phyloP scores from a whole-genome alignment of 306 rosid species.

The Erythrophleum fordii region DNA sequence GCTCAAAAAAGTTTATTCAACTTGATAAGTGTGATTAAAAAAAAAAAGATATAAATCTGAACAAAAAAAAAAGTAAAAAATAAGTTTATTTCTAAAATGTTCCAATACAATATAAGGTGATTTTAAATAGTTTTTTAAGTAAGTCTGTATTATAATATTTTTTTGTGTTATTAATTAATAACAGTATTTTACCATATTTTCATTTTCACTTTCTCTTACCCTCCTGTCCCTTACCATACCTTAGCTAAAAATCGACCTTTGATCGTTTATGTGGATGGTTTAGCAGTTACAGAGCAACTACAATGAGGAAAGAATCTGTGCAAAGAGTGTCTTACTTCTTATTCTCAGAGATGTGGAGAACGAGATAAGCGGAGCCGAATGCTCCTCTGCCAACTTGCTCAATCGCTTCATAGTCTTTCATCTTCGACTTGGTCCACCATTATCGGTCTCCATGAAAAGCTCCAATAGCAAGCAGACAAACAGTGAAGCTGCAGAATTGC shows the following conservation, averaged over 20 bases:
- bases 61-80: no score
- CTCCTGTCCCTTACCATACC: no score
- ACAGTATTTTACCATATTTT: no score
- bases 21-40: no score
- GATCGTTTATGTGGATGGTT: constrained; percentile 26
- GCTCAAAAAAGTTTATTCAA: no score
- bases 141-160: no score
- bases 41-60: no score
- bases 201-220: no score
- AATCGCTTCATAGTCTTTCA: constrained; percentile 77
- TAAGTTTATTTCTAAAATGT: no score
- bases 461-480: constrained; percentile 51
- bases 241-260: constrained; percentile 34
- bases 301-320: neutral
- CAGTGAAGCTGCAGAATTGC: constrained; percentile 39
- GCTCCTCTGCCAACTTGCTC: constrained; percentile 93
- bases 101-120: no score
- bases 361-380: constrained; percentile 81
- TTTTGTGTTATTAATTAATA: no score
- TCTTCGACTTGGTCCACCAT: constrained; percentile 59
- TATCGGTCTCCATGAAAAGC: constrained; percentile 70
- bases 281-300: constrained; percentile 15
- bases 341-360: constrained; percentile 69
- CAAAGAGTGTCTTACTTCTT: constrained; percentile 56
- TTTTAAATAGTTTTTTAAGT: no score